Evolutionary conservation across 495 filamentous ascomycete species (phyloP), one percentile per base, ranked within the genome.

Genomic region (Daldinia concentrica): DNA sequence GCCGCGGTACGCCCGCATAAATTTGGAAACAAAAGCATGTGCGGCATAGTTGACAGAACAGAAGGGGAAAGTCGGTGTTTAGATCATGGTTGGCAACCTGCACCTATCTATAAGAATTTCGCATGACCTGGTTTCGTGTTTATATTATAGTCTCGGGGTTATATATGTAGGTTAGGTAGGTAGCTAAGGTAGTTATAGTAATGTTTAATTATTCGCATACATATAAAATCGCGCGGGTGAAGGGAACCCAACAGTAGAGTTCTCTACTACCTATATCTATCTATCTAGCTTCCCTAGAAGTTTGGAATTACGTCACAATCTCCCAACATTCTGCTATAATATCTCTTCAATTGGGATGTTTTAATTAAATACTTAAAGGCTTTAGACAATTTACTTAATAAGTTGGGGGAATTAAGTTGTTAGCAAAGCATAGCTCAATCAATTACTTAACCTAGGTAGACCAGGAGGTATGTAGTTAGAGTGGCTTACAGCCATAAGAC

Each of bases 51-150:
- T 48, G 43, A 24, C 43, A 22, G 43, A 11, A 17, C 41, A 19
- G 43, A 45, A 1, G 17, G 41, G 41, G 15, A 17, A 45, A 19
- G 17, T 43, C 39, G 15, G 39, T 43, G 39, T 5, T 43, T 32
- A 43, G 39, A 43, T 17, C 15, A 19, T 19, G n/a, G 39, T 43
- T 43, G 39, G 39, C 39, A 43, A 43, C 3, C n/a, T 45, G 41
- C 17, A 19, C 6, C 43, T 48, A 48, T 48, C 43, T 48, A 48
- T 48, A 48, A 48, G 43, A 48, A 48, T 48, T 41, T 24, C 43
- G 43, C 17, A 48, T 48, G 43, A 19, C 17, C 43, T 22, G 9
- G n/a, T 48, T 48, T 8, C 17, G 17, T 48, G 43, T 24, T 22
- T 48, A 48, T 22, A 48, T 48, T 17, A 7, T 45, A 17, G 14